Conservation (phyloP, 805 yeast genomes). For the Jamesozyma rosinii region DNA sequence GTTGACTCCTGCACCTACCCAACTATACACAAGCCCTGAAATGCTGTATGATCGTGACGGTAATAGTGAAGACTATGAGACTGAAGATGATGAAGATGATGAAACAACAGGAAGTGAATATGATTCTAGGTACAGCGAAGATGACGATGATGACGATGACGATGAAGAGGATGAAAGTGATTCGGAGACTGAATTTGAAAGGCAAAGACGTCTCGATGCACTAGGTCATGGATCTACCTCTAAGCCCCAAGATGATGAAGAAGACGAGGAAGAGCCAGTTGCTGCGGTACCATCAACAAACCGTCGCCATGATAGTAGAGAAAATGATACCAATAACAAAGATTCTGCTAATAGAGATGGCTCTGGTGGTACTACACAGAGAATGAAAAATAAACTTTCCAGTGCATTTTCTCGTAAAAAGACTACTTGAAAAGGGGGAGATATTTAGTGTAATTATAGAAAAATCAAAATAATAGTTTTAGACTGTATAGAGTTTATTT, state of each 20-base stretch:
- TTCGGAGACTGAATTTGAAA: constrained; percentile 58
- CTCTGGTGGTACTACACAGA: constrained; percentile 9
- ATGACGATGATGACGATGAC: constrained; percentile 12
- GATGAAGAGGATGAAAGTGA: constrained; percentile 21
- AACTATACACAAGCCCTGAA: background rate
- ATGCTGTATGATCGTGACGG: background rate
- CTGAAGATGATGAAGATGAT: constrained; percentile 8
- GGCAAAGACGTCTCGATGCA: constrained; percentile 52
- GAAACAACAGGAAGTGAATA: constrained; percentile 22
- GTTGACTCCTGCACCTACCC: constrained; percentile 8
- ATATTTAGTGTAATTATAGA: too few species aligned
- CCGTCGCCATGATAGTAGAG: background rate
- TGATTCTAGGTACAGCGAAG: constrained; percentile 12
- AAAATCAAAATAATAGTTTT: too few species aligned
- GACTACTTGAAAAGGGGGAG: background rate
- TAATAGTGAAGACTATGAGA: background rate
- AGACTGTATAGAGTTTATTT: too few species aligned
- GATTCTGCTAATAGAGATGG: constrained; percentile 1
- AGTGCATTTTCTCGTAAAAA: constrained; percentile 9
- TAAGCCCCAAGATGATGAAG: constrained; percentile 42
- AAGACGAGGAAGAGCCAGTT: constrained; percentile 26
- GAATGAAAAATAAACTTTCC: constrained; percentile 11
- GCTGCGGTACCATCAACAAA: background rate
- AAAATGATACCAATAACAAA: background rate
- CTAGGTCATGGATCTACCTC: constrained; percentile 37